Percentiles rank a stretch among this genome's conserved stretches.
Conservation (phyloP, 2,329 filamentous ascomycete genomes). For the Sarocladium oryzae region DNA sequence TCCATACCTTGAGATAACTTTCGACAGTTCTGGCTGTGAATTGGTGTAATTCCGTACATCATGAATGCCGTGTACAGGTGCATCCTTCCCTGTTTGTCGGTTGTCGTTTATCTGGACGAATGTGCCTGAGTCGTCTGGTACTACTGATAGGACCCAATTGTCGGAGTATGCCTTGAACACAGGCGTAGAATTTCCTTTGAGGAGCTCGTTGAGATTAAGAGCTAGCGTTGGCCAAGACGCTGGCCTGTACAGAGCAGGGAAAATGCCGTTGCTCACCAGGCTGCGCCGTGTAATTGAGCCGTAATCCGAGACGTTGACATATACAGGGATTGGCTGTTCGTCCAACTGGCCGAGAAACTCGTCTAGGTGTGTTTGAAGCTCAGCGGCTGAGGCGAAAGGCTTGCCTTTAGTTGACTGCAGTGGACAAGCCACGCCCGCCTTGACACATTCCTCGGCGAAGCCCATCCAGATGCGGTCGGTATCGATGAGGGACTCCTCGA, state of each 20-base stretch:
- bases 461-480: conserved; percentile 12
- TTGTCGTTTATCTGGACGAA: conserved; percentile 22
- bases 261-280: conserved; percentile 30
- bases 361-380: conserved; percentile 7
- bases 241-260: conserved; percentile 32
- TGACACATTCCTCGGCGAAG: conserved; percentile 28
- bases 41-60: background rate
- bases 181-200: conserved; percentile 33
- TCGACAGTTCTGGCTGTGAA: background rate
- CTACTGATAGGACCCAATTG: conserved; percentile 16
- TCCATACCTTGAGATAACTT: background rate
- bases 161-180: conserved; percentile 29
- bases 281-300: conserved; percentile 30
- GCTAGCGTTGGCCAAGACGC: conserved; percentile 29
- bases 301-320: conserved; percentile 34
- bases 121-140: conserved; percentile 11
- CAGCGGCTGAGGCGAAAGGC: background rate
- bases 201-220: conserved; percentile 24
- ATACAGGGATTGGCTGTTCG: conserved; percentile 32
- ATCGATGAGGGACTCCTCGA: conserved; percentile 15
- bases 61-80: background rate
- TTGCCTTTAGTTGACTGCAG: background rate
- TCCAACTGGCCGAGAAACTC: conserved; percentile 25
- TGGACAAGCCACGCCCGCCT: conserved; percentile 32
- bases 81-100: conserved; percentile 8